These are phyloP conservation scores for Odontarrhena argentea DNA, from an alignment of 345 rosid species.

Conservation along the genomic window DNA sequence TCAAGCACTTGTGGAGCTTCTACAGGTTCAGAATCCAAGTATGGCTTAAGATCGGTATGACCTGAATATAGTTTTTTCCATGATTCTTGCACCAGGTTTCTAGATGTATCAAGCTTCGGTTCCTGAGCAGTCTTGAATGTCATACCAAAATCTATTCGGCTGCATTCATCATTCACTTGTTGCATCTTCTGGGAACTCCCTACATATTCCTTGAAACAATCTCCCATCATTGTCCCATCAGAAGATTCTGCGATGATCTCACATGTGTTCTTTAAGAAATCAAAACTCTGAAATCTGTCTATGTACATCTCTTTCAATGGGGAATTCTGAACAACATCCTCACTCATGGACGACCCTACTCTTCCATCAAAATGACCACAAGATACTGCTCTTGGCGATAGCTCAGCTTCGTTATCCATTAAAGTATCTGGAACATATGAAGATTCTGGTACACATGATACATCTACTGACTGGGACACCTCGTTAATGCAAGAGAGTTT, in stretches of 20 bases:
- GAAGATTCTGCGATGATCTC: conserved; percentile 50
- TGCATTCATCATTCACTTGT: conserved; percentile 83
- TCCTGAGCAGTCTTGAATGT: conserved; percentile 41
- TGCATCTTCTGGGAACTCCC: conserved; percentile 46
- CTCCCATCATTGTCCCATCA: conserved; percentile 48
- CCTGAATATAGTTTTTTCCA: conserved; percentile 62
- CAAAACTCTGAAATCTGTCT: conserved; percentile 38
- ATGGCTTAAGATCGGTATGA: conserved; percentile 50
- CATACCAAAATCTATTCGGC: conserved; percentile 67
- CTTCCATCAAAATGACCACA: conserved; percentile 46
- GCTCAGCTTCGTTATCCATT: conserved; percentile 51
- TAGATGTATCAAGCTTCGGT: conserved; percentile 27
- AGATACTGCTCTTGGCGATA: conserved; percentile 49
- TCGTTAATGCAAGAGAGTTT: conserved; percentile 39
- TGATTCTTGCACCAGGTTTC: conserved; percentile 56
- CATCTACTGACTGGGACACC: conserved; percentile 52
- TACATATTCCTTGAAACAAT: conserved; percentile 45
- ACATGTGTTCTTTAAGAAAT: conserved; percentile 35
- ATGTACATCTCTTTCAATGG: conserved; percentile 46
- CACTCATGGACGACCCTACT: conserved; percentile 54
- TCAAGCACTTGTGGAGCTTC: conserved; percentile 53
- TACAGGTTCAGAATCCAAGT: conserved; percentile 54
- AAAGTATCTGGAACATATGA: conserved; percentile 81
- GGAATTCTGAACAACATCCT: conserved; percentile 37
- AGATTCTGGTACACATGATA: conserved; percentile 84